Conservation (phyloP, 2,329 filamentous ascomycete species). For the Hypoxylon sp. region DNA sequence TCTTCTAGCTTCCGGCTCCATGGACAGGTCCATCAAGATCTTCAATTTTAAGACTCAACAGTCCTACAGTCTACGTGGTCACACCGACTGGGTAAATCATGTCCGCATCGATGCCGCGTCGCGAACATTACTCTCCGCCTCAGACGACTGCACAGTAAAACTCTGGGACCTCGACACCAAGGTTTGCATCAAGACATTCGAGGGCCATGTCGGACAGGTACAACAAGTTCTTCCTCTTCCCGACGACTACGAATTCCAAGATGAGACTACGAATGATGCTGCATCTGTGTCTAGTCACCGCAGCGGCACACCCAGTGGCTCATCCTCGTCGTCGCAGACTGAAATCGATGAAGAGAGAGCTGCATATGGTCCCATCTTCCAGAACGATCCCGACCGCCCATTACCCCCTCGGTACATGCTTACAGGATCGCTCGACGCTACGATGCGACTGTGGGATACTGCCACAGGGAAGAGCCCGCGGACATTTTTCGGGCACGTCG, state of each 20-base stretch:
- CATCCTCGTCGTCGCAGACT: slow-evolving; percentile 35
- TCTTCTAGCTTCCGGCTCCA: slow-evolving; percentile 86
- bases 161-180: slow-evolving; percentile 93
- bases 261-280: slow-evolving; percentile 65
- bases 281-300: slow-evolving; percentile 59
- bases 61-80: slow-evolving; percentile 81
- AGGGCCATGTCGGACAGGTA: slow-evolving; percentile 93
- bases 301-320: slow-evolving; percentile 51
- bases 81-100: slow-evolving; percentile 96
- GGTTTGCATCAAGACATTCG: slow-evolving; percentile 77
- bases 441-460: slow-evolving; percentile 92
- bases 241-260: slow-evolving; percentile 88
- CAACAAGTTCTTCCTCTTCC: slow-evolving; percentile 90
- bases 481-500: slow-evolving; percentile 95
- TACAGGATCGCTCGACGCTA: slow-evolving; percentile 89
- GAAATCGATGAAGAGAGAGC: slow-evolving; percentile 57
- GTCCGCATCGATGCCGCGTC: slow-evolving; percentile 85
- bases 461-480: slow-evolving; percentile 82
- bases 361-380: slow-evolving; percentile 70
- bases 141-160: slow-evolving; percentile 89
- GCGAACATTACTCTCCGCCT: slow-evolving; percentile 89
- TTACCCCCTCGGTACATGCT: slow-evolving; percentile 90
- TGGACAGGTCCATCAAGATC: slow-evolving; percentile 88
- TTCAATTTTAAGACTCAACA: slow-evolving; percentile 91
- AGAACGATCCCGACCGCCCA: slow-evolving; percentile 67